Conservation (phyloP, 2,329 filamentous ascomycete species). For the Paecilomyces fulvus region DNA sequence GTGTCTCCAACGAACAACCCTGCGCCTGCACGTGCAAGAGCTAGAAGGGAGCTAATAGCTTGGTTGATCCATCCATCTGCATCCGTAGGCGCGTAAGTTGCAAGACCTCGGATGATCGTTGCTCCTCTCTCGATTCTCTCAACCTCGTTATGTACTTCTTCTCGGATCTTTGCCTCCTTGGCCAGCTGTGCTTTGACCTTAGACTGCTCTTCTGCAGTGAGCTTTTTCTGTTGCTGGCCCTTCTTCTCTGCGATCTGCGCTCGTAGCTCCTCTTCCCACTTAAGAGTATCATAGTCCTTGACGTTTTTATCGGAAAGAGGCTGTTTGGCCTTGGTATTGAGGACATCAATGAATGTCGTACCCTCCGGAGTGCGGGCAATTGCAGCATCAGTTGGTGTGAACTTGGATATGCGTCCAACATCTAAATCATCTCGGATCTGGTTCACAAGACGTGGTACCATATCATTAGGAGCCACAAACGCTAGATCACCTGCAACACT, state of each 20-base stretch:
- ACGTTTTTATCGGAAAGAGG: conserved; percentile 73
- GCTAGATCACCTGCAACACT: conserved; percentile 82
- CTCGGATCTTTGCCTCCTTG: conserved; percentile 74
- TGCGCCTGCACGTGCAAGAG: conserved; percentile 66
- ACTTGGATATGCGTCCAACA: conserved; percentile 55
- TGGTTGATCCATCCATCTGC: conserved; percentile 80
- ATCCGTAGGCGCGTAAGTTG: conserved; percentile 81
- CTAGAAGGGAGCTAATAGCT: conserved; percentile 63
- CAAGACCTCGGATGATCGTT: conserved; percentile 74
- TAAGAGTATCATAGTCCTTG: conserved; percentile 91
- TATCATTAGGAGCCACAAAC: conserved; percentile 79
- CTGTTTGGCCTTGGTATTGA: conserved; percentile 70
- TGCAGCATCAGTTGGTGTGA: conserved; percentile 81
- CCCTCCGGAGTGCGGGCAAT: conserved; percentile 89
- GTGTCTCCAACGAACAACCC: conserved; percentile 72
- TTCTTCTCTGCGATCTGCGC: conserved; percentile 87
- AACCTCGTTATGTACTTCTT: conserved; percentile 60
- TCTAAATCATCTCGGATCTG: conserved; percentile 69
- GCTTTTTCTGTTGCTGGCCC: conserved; percentile 73
- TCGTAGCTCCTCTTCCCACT: conserved; percentile 92
- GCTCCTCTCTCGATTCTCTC: conserved; percentile 71
- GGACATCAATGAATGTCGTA: conserved; percentile 79
- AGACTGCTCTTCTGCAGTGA: conserved; percentile 76
- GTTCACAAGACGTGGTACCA: conserved; percentile 66
- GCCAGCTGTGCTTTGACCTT: conserved; percentile 86